phyloP scores from a whole-genome alignment of 495 filamentous ascomycete species.

The Penicillium samsonianum region DNA sequence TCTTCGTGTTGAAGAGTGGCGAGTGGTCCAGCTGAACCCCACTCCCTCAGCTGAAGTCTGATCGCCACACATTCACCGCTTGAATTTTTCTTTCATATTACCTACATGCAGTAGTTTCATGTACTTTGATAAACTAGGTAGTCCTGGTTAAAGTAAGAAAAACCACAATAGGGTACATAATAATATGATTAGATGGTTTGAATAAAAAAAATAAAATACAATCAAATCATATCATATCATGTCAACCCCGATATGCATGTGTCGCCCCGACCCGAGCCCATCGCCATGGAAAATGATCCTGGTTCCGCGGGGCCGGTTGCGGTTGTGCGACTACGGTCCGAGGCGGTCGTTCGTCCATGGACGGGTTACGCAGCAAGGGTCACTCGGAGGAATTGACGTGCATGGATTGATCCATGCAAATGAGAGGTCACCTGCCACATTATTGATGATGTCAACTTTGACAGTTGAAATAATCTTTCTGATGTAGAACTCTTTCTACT shows the following conservation, averaged over 20 bases:
- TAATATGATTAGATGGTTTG: not conserved
- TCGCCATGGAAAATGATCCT: conserved; percentile 33
- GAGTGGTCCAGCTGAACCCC: conserved; percentile 24
- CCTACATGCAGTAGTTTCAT: conserved; percentile 32
- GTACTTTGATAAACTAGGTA: conserved; percentile 21
- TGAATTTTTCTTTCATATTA: conserved; percentile 14
- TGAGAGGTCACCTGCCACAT: conserved; percentile 12
- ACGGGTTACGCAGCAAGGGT: conserved; percentile 19
- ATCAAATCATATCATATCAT: too few relatives aligned
- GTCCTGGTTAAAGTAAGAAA: not conserved
- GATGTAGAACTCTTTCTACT: not conserved
- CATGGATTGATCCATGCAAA: conserved; percentile 21
- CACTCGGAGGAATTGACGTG: conserved; percentile 22
- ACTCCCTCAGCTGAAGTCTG: conserved; percentile 37
- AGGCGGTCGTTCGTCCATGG: conserved; percentile 24
- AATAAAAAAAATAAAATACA: conserved; percentile 6
- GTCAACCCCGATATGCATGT: conserved; percentile 8
- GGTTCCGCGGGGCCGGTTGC: conserved; percentile 39
- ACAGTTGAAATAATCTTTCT: not conserved
- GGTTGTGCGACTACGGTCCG: conserved; percentile 35
- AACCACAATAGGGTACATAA: not conserved
- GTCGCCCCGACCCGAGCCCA: conserved; percentile 36
- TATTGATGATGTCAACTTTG: conserved; percentile 18
- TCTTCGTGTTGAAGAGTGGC: conserved; percentile 26
- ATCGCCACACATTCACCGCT: conserved; percentile 37